Base-by-base conservation (phyloP, 192 early-diverging fungal species). In the Coemansia sp. region DNA sequence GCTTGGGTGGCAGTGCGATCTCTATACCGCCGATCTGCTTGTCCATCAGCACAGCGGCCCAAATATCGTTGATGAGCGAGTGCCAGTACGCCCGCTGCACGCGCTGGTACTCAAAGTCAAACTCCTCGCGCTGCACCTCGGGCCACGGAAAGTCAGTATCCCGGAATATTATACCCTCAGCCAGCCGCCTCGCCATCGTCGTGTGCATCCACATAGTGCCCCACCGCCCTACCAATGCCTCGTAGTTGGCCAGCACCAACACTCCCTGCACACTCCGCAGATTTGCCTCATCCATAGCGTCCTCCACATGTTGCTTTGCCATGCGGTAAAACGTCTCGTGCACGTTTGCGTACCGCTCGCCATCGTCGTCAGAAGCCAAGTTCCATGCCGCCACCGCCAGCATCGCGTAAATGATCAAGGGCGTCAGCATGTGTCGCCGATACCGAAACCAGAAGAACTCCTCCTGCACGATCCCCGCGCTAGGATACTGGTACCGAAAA, bases 171-270 rank as follows among this genome's bases (percentile, higher is more conserved):
- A 82, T 66, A 24, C 78, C 78, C 64, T 81, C 78, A 24, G 78
- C 73, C 41, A 81, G 64, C 20, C 78, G 62, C 47, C 78, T 58
- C 20, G 78, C 78, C 78, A 81, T 75, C 12, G 78, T 81, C 64
- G 78, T 81, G 67, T 81, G 78, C 74, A 75, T 81, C 78, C 78
- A 81, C 78, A 81, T 76, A 9, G 70, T 81, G 70, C 74, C 74
- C 78, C 78, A 81, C 64, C 78, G 62, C 13, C 78, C 78, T n/a
- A 81, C 78, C 61, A 81, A 47, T 32, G 74, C 70, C 74, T 81
- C 78, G 45, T 81, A 81, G 73, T 81, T 81, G 18, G 78, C 69
- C 70, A 81, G 67, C 24, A 81, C 78, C 52, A 81, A 56, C 22
- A 81, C 59, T 5, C 78, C 78, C 66, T 81, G 78, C 60, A 81